Percentiles rank a stretch among this genome's conserved stretches.
Evolutionary conservation across 352 stramenopile species (phyloP).

Genomic region (Phytophthora multivora): DNA sequence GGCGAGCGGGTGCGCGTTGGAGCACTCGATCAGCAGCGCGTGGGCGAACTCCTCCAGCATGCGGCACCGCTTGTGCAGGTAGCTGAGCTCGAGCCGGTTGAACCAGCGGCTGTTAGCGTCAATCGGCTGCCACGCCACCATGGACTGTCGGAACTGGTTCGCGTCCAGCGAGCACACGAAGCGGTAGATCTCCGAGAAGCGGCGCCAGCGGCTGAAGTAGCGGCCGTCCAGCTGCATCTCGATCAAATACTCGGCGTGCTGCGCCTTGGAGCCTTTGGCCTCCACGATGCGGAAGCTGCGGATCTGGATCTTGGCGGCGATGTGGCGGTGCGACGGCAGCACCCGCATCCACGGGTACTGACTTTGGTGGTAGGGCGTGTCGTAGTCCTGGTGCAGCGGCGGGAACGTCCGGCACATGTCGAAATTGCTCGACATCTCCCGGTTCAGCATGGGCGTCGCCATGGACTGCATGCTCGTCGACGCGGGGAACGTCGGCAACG

Average conservation of each 20-base stretch:
- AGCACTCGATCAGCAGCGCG: constrained; percentile 72
- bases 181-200: constrained; percentile 73
- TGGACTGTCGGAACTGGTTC: constrained; percentile 60
- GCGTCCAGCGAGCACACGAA: constrained; percentile 62
- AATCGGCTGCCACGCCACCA: constrained; percentile 63
- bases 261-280: constrained; percentile 41
- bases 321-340: constrained; percentile 74
- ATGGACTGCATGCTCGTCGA: constrained; percentile 17
- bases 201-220: constrained; percentile 77
- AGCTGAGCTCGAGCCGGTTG: constrained; percentile 81
- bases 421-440: constrained; percentile 67
- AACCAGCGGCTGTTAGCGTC: constrained; percentile 76
- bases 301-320: constrained; percentile 81
- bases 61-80: constrained; percentile 80
- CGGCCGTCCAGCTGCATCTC: constrained; percentile 76
- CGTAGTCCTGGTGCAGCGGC: constrained; percentile 56
- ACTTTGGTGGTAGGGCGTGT: constrained; percentile 67
- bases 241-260: constrained; percentile 84
- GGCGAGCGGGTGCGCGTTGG: constrained; percentile 71
- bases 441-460: constrained; percentile 59
- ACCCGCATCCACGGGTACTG: constrained; percentile 66
- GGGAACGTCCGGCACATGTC: constrained; percentile 76
- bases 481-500: constrained; percentile 37
- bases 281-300: constrained; percentile 86
- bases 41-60: constrained; percentile 82